Percentiles rank a stretch among this genome's conserved stretches.
phyloP scores from a whole-genome alignment of 169 alveolate species.

The Plasmodium ovale region DNA sequence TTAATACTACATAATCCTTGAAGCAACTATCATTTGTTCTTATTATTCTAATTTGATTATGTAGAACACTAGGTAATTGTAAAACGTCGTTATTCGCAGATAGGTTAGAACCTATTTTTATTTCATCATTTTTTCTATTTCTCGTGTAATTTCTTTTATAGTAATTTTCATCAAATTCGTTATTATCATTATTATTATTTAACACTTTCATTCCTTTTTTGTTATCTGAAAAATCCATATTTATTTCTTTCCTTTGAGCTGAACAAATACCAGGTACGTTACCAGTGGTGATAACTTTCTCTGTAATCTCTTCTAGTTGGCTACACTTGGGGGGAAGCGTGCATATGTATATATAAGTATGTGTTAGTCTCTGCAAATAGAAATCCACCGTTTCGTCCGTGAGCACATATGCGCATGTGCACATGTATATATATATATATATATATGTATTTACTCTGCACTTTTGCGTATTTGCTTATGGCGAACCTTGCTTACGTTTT shows the following conservation, averaged over 20 bases:
- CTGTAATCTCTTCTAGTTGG: no score
- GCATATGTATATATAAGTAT: no score
- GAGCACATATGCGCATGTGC: background rate
- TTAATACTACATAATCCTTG: constrained; percentile 61
- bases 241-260: background rate
- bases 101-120: constrained; percentile 52
- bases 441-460: no score
- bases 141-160: constrained; percentile 22
- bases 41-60: constrained; percentile 51
- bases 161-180: constrained; percentile 20
- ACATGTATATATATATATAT: constrained; percentile 19
- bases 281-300: no score
- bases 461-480: no score
- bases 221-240: constrained; percentile 49
- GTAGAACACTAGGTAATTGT: constrained; percentile 57
- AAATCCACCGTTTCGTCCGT: no score
- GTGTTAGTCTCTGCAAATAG: no score
- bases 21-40: constrained; percentile 71
- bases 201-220: constrained; percentile 12
- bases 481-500: background rate
- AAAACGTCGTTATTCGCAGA: constrained; percentile 48
- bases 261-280: no score
- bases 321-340: no score
- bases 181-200: constrained; percentile 2
- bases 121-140: constrained; percentile 49